Base-by-base conservation (phyloP, 2,329 filamentous ascomycete genomes). In the Colletotrichum gigasporum region DNA sequence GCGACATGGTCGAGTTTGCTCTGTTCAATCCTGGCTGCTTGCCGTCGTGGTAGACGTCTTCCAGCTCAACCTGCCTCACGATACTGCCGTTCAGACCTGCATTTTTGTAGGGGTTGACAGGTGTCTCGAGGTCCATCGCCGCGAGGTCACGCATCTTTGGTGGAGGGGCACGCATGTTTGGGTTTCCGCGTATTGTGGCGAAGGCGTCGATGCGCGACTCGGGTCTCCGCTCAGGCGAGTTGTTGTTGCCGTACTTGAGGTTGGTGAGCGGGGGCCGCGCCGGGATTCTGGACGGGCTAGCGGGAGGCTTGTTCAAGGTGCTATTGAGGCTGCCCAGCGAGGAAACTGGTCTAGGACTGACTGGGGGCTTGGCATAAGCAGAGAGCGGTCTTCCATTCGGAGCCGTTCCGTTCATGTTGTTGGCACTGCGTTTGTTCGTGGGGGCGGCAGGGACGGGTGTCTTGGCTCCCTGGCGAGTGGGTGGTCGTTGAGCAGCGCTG, bases 111-210 rank as follows among this genome's bases (percentile, higher is more conserved):
- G 79, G 79, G 67, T 83, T 83, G 12, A 68, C 69, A 0, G 83
- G 83, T 0, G 84, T 82, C 63, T 84, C 82, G 16, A 88, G 77
- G 52, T 86, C 83, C 8, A 82, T 77, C 7, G 81, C 79, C 47
- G 79, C 73, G 52, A 97, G 83, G 41, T 96, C 93, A 68, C 95
- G 90, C 94, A 98, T 97, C 76, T 94, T 96, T 50, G 95, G 95
- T 11, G 94, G 94, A 34, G 93, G 93, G 2, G 90, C 90, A 66
- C 89, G 84, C 72, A 84, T 76, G 0, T 86, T 87, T 53, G 87
- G 85, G 24, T 84, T 86, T 22, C 81, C 79, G 14, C 86, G 83
- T 58, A 87, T 75, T 53, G 82, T 80, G 44, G 83, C 79, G 28
- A 61, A 64, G 8, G 37, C 58, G 3, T 59, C 59, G 4, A 76